phyloP scores from a whole-genome alignment of 768 basidiomycete species.

The Fomitopsis pulvina region DNA sequence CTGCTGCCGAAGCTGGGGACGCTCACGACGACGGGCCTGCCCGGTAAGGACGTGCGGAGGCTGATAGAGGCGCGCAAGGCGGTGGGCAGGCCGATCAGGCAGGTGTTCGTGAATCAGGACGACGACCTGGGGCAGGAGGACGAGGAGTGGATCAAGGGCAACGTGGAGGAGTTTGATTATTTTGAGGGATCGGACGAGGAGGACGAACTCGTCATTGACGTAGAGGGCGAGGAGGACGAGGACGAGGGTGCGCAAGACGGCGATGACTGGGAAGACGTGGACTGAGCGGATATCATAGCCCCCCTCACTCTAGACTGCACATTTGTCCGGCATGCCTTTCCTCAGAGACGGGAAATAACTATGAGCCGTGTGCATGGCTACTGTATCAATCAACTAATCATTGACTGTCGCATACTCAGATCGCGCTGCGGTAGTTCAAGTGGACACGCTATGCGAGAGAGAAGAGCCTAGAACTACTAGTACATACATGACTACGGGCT shows the following conservation, averaged over 20 bases:
- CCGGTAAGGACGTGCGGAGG: conserved; percentile 33
- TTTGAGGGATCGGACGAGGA: conserved; percentile 48
- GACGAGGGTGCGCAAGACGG: conserved; percentile 16
- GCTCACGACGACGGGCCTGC: conserved; percentile 40
- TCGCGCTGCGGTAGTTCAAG: no score
- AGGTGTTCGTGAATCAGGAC: conserved; percentile 37
- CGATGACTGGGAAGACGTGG: conserved; percentile 13
- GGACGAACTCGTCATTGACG: conserved; percentile 18
- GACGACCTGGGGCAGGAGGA: conserved; percentile 37
- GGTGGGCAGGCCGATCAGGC: conserved; percentile 39
- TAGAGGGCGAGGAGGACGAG: conserved; percentile 20
- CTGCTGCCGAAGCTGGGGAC: conserved; percentile 44
- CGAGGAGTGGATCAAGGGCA: conserved; percentile 42
- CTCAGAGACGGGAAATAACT: no score
- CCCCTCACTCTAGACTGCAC: no score
- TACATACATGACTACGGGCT: no score
- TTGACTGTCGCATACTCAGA: no score
- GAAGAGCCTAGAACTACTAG: no score
- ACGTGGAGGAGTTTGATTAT: conserved; percentile 42
- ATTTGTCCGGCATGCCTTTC: no score
- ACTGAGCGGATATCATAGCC: no score
- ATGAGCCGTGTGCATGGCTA: no score
- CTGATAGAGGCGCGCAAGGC: conserved; percentile 38
- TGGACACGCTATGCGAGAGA: no score
- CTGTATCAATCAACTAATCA: no score